These are phyloP conservation scores for Dactylellina cionopaga DNA, from an alignment of 2,329 filamentous ascomycete genomes.

Conservation along the genomic window DNA sequence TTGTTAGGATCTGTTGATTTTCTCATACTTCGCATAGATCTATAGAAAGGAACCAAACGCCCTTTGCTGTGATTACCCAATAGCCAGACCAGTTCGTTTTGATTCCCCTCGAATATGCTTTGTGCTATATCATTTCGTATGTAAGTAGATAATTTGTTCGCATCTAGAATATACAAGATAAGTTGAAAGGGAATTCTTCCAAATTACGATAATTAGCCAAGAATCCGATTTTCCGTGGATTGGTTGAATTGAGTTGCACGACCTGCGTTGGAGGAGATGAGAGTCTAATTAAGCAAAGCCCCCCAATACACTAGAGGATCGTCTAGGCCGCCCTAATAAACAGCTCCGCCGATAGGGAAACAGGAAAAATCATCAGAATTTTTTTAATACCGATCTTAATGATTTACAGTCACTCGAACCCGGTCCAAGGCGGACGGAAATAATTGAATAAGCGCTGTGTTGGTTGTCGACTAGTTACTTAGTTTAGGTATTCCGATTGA, in stretches of 20 bases:
- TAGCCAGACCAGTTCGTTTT: background rate
- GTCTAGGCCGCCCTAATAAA: too few species aligned
- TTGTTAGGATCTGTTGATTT: background rate
- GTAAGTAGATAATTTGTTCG: background rate
- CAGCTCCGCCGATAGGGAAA: too few species aligned
- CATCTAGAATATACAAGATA: too few species aligned
- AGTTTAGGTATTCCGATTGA: too few species aligned
- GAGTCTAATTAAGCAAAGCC: conserved; percentile 1
- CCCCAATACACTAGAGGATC: too few species aligned
- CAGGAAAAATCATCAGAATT: too few species aligned
- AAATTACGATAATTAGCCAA: conserved; percentile 23
- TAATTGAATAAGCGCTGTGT: too few species aligned
- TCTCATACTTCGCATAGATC: background rate
- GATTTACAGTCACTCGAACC: too few species aligned
- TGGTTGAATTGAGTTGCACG: background rate
- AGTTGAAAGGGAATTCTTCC: background rate
- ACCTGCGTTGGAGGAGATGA: background rate
- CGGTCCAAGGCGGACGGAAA: too few species aligned
- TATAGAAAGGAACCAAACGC: conserved; percentile 12
- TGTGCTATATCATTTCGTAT: background rate
- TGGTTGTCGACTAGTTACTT: too few species aligned
- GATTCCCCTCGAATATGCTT: background rate
- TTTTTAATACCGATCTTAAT: too few species aligned
- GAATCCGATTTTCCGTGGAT: conserved; percentile 3
- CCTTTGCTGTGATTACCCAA: background rate